Evolutionary conservation across 805 yeast genomes (phyloP).

Genomic region (Metschnikowia reukaufii): DNA sequence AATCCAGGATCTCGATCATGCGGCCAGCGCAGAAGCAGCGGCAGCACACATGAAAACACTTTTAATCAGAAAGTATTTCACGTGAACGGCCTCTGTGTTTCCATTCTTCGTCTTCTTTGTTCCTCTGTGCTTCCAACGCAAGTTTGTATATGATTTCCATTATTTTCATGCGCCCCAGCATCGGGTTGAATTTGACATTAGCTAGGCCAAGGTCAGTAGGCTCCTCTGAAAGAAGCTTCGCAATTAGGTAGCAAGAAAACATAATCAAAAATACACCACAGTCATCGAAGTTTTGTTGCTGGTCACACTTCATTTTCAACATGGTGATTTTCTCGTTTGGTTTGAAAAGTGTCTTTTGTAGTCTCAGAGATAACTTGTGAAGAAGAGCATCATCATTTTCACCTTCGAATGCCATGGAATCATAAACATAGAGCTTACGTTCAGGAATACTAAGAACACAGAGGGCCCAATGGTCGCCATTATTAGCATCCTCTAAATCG

Average conservation of each 20-base stretch:
- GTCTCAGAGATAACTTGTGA: conserved; percentile 23
- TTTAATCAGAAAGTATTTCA: conserved; percentile 27
- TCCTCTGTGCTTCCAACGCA: conserved; percentile 2
- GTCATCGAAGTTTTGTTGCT: conserved; percentile 64
- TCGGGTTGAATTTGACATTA: conserved; percentile 45
- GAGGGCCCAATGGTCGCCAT: conserved; percentile 79
- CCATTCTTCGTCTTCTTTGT: neutral
- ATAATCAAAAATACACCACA: conserved; percentile 54
- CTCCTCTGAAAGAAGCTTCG: conserved; percentile 26
- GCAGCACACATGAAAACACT: conserved; percentile 30
- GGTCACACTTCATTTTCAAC: conserved; percentile 46
- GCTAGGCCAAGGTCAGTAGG: conserved; percentile 41
- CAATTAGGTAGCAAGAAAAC: conserved; percentile 36
- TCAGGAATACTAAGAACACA: conserved; percentile 52
- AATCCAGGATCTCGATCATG: conserved; percentile 16
- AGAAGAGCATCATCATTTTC: conserved; percentile 38
- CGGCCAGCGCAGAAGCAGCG: conserved; percentile 25
- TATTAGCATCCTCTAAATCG: conserved; percentile 56
- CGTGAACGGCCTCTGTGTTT: neutral
- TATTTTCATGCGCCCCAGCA: conserved; percentile 24
- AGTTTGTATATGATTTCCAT: conserved; percentile 13
- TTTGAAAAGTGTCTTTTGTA: conserved; percentile 24
- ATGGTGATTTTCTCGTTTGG: conserved; percentile 27
- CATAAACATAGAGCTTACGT: conserved; percentile 53
- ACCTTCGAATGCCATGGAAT: conserved; percentile 46